Percentiles rank a stretch among this genome's conserved stretches.
phyloP scores from a whole-genome alignment of 2,329 filamentous ascomycete species.

The Diaporthe citri region DNA sequence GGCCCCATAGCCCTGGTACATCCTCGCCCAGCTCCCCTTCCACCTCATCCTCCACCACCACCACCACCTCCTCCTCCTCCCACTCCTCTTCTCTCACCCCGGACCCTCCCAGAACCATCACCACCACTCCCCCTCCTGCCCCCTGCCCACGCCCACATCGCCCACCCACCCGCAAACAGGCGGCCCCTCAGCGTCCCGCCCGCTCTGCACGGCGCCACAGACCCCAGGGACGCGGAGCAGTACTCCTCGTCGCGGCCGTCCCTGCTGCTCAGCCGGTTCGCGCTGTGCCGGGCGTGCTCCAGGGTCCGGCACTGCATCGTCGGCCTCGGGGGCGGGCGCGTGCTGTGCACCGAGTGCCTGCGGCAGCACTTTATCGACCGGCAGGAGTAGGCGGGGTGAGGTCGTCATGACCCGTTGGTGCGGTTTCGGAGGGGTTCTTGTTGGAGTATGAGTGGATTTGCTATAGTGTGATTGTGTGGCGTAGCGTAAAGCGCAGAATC shows the following conservation, averaged over 20 bases:
- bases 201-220: not conserved
- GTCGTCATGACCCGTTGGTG: not conserved
- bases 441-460: not conserved
- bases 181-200: not conserved
- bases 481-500: not conserved
- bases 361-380: not conserved
- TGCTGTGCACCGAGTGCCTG: not conserved
- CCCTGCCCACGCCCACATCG: not conserved
- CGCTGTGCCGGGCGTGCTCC: not conserved
- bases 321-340: not conserved
- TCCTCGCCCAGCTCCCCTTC: not conserved
- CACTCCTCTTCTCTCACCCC: not conserved
- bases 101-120: not conserved
- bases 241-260: not conserved
- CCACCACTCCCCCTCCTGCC: not conserved
- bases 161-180: not conserved
- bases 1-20: not conserved
- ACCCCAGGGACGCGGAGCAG: not conserved
- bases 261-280: not conserved
- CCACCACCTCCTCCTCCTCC: not conserved
- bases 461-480: not conserved
- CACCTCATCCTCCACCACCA: not conserved
- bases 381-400: not conserved
- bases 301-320: not conserved
- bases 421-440: too few relatives aligned